Evolutionary conservation across 768 basidiomycete species (phyloP).

Genomic region (Peribolospora kevripleyi): DNA sequence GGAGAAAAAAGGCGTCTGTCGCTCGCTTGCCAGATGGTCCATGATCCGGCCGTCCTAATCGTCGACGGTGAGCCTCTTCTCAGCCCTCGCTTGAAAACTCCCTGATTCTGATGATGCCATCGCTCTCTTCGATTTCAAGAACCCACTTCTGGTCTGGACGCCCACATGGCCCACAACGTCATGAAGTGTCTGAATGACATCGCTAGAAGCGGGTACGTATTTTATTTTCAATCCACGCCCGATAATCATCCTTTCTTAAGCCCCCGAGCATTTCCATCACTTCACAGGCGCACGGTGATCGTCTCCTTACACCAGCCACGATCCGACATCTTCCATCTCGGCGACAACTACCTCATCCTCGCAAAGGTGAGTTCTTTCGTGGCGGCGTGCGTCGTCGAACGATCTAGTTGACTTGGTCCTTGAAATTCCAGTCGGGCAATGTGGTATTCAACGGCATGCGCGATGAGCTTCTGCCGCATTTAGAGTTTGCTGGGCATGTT

Average conservation of each 20-base stretch:
- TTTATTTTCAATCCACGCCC: neutral
- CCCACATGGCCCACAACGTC: slow-evolving; percentile 26
- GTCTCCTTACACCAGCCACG: slow-evolving; percentile 23
- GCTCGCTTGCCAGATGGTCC: slow-evolving; percentile 23
- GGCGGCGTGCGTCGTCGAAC: neutral
- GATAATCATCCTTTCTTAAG: neutral
- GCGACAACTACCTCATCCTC: slow-evolving; percentile 20
- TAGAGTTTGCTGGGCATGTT: slow-evolving; percentile 1
- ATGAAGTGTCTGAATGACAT: slow-evolving; percentile 25
- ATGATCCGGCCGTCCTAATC: slow-evolving; percentile 22
- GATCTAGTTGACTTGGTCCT: too few species aligned
- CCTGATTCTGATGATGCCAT: neutral
- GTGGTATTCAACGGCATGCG: neutral
- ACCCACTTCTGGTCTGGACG: slow-evolving; percentile 24
- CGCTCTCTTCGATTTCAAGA: slow-evolving; percentile 1
- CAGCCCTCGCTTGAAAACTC: neutral
- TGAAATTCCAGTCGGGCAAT: too few species aligned
- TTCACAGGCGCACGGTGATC: slow-evolving; percentile 5
- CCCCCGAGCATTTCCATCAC: neutral
- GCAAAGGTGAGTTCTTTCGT: slow-evolving; percentile 18
- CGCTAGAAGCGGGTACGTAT: slow-evolving; percentile 17
- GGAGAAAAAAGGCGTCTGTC: slow-evolving; percentile 29
- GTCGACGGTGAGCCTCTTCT: slow-evolving; percentile 14
- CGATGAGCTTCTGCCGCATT: slow-evolving; percentile 4
- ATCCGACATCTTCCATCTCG: slow-evolving; percentile 19